Percentiles rank a stretch among this genome's conserved stretches.
These are phyloP conservation scores for Blumeria hordei DNA, from an alignment of 2,329 filamentous ascomycete species.

Conservation along the genomic window DNA sequence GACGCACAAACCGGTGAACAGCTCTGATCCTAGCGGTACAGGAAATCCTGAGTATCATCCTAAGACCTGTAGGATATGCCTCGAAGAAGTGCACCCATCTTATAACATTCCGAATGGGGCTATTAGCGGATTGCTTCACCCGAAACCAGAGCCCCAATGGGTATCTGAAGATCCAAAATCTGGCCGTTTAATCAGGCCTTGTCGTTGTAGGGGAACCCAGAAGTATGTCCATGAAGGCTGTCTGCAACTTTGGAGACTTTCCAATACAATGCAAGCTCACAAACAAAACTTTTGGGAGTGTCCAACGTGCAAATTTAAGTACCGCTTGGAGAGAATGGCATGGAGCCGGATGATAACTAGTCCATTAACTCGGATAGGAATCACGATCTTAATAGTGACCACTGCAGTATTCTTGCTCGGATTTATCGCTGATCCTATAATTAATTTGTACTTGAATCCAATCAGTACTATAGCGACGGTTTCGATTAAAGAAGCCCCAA, in stretches of 20 bases:
- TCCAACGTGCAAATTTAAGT: slow-evolving; percentile 66
- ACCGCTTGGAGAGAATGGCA: slow-evolving; percentile 51
- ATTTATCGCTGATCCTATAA: slow-evolving; percentile 78
- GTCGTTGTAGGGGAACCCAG: slow-evolving; percentile 78
- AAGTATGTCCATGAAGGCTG: slow-evolving; percentile 90
- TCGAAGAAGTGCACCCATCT: slow-evolving; percentile 43
- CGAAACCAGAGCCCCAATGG: slow-evolving; percentile 36
- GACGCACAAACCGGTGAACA: too few species aligned
- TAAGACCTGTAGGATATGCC: slow-evolving; percentile 70
- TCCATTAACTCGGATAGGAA: slow-evolving; percentile 35
- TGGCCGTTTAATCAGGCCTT: slow-evolving; percentile 66
- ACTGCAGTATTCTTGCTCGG: slow-evolving; percentile 58
- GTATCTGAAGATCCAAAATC: slow-evolving; percentile 48
- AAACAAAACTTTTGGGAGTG: slow-evolving; percentile 64
- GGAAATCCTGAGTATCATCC: slow-evolving; percentile 17
- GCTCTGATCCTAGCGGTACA: too few species aligned
- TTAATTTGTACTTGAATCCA: slow-evolving; percentile 71
- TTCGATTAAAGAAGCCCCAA: slow-evolving; percentile 19
- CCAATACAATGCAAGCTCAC: slow-evolving; percentile 35
- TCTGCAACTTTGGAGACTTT: slow-evolving; percentile 56
- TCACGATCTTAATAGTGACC: slow-evolving; percentile 52
- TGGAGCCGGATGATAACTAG: slow-evolving; percentile 50
- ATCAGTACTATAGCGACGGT: slow-evolving; percentile 30
- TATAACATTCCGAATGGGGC: slow-evolving; percentile 28
- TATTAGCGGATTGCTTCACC: slow-evolving; percentile 30